Conservation (phyloP, 345 rosid species). For the Acer saccharum region DNA sequence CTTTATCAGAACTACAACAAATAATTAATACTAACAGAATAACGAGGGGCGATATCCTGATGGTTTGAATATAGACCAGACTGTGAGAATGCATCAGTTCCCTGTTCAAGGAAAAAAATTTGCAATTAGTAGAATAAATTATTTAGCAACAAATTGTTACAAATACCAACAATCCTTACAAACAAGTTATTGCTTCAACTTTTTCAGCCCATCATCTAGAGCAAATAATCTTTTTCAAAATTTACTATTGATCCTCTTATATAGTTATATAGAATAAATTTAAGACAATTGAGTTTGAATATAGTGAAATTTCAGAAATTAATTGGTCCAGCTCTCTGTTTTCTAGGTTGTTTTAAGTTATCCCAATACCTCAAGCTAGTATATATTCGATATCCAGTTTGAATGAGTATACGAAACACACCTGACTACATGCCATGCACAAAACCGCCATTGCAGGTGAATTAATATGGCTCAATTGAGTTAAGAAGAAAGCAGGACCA, state of each 20-base stretch:
- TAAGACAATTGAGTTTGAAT: neutral
- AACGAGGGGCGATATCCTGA: slow-evolving; percentile 96
- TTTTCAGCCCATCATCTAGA: neutral
- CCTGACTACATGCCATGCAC: slow-evolving; percentile 96
- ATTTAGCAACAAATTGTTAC: neutral
- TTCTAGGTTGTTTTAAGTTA: neutral
- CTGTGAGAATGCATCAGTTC: slow-evolving; percentile 95
- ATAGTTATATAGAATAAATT: neutral
- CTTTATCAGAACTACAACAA: neutral
- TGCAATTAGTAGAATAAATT: neutral
- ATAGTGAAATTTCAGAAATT: neutral
- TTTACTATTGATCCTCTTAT: too few species aligned
- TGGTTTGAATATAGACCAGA: slow-evolving; percentile 94
- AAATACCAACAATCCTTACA: neutral
- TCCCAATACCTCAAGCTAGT: slow-evolving; percentile 2
- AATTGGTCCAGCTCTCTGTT: neutral
- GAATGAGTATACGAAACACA: slow-evolving; percentile 20
- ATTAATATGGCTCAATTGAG: slow-evolving; percentile 87
- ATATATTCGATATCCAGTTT: neutral
- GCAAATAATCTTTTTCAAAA: neutral
- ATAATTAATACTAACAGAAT: slow-evolving; percentile 63
- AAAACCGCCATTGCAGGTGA: slow-evolving; percentile 87
- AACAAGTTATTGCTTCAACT: neutral
- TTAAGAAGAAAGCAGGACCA: slow-evolving; percentile 94
- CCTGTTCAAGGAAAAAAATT: slow-evolving; percentile 37